Conservation (phyloP, 495 filamentous ascomycete genomes). For the Amorphotheca resinae region DNA sequence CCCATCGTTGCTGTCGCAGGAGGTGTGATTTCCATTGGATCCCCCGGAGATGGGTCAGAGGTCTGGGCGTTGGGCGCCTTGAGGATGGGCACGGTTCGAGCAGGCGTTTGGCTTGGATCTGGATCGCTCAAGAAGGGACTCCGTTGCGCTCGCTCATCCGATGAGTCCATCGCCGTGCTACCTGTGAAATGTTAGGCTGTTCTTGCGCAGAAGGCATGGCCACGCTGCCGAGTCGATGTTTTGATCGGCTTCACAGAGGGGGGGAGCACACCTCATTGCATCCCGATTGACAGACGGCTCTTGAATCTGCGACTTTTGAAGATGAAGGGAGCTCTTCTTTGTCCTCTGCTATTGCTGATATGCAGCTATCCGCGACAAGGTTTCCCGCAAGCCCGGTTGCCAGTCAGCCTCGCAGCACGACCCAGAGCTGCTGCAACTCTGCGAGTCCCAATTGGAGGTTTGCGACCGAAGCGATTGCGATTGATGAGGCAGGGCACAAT, state of each 20-base stretch:
- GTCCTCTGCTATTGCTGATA: slow-evolving; percentile 7
- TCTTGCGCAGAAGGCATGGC: slow-evolving; percentile 5
- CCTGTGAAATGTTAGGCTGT: slow-evolving; percentile 10
- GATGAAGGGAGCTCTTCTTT: slow-evolving; percentile 12
- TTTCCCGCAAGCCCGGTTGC: slow-evolving; percentile 7
- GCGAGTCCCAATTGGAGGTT: slow-evolving; percentile 1
- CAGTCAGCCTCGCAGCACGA: slow-evolving; percentile 18
- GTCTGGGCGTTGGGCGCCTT: slow-evolving; percentile 16
- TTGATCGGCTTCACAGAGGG: slow-evolving; percentile 3
- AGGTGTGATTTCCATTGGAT: slow-evolving; percentile 21
- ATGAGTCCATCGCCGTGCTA: slow-evolving; percentile 17
- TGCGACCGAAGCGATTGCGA: neutral
- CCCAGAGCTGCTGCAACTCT: neutral
- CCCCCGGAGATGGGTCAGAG: slow-evolving; percentile 16
- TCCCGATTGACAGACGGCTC: slow-evolving; percentile 5
- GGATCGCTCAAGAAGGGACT: slow-evolving; percentile 13
- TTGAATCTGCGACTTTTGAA: slow-evolving; percentile 2
- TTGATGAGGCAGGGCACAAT: neutral
- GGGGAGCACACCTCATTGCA: slow-evolving; percentile 19
- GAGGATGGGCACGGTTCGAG: slow-evolving; percentile 17
- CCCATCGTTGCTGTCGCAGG: slow-evolving; percentile 16
- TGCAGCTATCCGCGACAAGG: slow-evolving; percentile 13
- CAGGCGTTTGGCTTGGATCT: slow-evolving; percentile 13
- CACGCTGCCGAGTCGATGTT: neutral
- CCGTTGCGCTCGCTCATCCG: slow-evolving; percentile 19